Evolutionary conservation across 2,329 filamentous ascomycete species (phyloP), one percentile per base, ranked within the genome.

Genomic region (Colletotrichum euphorbiae): DNA sequence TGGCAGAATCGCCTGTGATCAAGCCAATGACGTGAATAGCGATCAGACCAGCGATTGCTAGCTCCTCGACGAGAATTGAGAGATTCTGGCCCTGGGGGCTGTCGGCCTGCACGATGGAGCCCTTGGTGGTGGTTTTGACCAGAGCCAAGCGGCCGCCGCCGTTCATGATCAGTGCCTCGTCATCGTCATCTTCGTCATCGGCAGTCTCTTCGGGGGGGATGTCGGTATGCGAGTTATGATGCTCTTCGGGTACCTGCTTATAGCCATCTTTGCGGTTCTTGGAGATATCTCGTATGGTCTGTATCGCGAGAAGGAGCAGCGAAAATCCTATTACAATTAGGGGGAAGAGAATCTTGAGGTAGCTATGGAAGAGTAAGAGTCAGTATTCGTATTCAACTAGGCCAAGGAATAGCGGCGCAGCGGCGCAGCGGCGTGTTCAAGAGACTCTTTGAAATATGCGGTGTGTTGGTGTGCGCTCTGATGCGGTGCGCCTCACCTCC

Each of bases 321-420:
- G 96, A 98, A 28, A 91, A 73, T 70, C 81, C 85, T 78, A 94
- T 88, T 66, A 91, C 84, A 69, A 90, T 81, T 69, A 96, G 82
- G 62, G 96, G 96, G 62, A 98, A 85, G 52, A 97, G 83, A 69
- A 93, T 89, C 79, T 93, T 90, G 61, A 97, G 87, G 78, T 92
- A 94, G 78, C 93, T 95, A 77, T 17, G 71, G 21, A 69, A 62
- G 57, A 51, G 24, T 61, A 38, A 50, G 9, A 28, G 19, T 69
- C n/a, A 69, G 67, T 42, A 43, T 55, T n/a, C 13, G 46, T 19
- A 33, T 1, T 40, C 6, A 4, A 43, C 21, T 5, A 2, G 50
- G 15, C 33, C 33, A 12, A 24, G 19, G 19, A 21, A 13, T 58
- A 12, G n/a, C 59, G 17, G 40, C 58, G 31, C 48, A 12, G n/a